A percentile compares a stretch with the other conserved stretches of the same genome.
Evolutionary conservation across 306 rosid genomes (phyloP).

Genomic region (Inga leiocalycina): DNA sequence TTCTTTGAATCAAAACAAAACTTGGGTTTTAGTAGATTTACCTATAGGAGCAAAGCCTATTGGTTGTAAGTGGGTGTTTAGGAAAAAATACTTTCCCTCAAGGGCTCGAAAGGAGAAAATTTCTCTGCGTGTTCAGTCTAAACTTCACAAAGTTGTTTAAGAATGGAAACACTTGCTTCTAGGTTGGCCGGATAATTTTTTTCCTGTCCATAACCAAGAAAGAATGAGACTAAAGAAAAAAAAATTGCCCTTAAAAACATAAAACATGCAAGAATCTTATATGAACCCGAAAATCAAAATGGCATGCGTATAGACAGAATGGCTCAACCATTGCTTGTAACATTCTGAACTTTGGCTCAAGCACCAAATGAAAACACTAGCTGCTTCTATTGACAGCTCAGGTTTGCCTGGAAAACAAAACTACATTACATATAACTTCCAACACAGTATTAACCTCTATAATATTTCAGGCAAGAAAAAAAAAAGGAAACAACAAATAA

Average conservation of each 20-base stretch:
- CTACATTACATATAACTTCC: conserved; percentile 14
- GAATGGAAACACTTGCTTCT: conserved; percentile 65
- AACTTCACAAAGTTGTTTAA: conserved; percentile 73
- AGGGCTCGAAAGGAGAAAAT: conserved; percentile 62
- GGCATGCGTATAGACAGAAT: conserved; percentile 19
- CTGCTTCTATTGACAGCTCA: conserved; percentile 73
- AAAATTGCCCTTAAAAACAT: not conserved
- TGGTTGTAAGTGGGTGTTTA: too few species aligned
- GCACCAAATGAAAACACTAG: conserved; percentile 78
- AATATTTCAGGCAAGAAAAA: conserved; percentile 22
- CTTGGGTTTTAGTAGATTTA: too few species aligned
- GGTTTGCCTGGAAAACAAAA: conserved; percentile 61
- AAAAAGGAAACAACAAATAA: not conserved
- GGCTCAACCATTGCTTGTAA: conserved; percentile 90
- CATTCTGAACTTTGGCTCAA: conserved; percentile 68
- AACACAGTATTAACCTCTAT: not conserved
- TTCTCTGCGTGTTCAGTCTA: conserved; percentile 72
- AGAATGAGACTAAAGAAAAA: conserved; percentile 3
- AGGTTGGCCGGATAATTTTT: conserved; percentile 62
- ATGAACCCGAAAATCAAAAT: conserved; percentile 11
- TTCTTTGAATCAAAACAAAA: too few species aligned
- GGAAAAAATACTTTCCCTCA: conserved; percentile 46
- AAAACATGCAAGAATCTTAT: not conserved
- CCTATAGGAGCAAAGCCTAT: too few species aligned
- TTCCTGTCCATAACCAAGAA: conserved; percentile 51